A percentile compares a stretch with the other conserved stretches of the same genome.
phyloP scores from a whole-genome alignment of 805 yeast species.

The Candida patagonica region DNA sequence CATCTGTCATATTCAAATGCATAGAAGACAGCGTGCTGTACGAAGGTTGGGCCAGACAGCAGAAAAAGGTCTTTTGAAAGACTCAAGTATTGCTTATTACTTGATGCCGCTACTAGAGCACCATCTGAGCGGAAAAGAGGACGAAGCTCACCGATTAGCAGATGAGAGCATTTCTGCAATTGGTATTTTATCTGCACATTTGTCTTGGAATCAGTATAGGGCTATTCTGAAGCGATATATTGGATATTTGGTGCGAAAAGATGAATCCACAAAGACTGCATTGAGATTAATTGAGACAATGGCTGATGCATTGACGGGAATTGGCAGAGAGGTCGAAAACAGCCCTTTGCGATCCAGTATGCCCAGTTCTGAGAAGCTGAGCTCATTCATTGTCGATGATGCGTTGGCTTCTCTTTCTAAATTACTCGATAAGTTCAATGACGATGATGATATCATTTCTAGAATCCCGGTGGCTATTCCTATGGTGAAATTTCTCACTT shows the following conservation, averaged over 20 bases:
- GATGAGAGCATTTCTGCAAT: constrained; percentile 49
- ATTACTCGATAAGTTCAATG: constrained; percentile 35
- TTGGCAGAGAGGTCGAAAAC: constrained; percentile 9
- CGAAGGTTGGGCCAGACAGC: constrained; percentile 48
- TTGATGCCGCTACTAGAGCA: constrained; percentile 79
- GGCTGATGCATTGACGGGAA: constrained; percentile 9
- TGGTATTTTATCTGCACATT: constrained; percentile 43
- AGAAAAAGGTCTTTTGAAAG: constrained; percentile 33
- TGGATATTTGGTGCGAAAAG: constrained; percentile 35
- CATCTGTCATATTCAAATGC: constrained; percentile 73
- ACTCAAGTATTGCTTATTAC: constrained; percentile 63
- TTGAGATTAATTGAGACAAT: constrained; percentile 37
- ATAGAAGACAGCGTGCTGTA: constrained; percentile 79
- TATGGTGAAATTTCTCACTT: constrained; percentile 53
- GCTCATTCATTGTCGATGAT: constrained; percentile 43
- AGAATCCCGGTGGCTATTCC: constrained; percentile 81
- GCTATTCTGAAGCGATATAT: constrained; percentile 67
- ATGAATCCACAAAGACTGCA: constrained; percentile 44
- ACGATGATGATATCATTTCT: constrained; percentile 65
- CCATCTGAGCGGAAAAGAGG: constrained; percentile 47
- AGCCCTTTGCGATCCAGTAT: constrained; percentile 19
- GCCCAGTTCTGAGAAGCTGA: constrained; percentile 34
- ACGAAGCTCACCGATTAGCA: constrained; percentile 29
- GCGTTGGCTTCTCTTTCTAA: constrained; percentile 54
- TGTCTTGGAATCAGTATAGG: constrained; percentile 73